Evolutionary conservation across 495 filamentous ascomycete genomes (phyloP).

Genomic region (Podospora sp.): DNA sequence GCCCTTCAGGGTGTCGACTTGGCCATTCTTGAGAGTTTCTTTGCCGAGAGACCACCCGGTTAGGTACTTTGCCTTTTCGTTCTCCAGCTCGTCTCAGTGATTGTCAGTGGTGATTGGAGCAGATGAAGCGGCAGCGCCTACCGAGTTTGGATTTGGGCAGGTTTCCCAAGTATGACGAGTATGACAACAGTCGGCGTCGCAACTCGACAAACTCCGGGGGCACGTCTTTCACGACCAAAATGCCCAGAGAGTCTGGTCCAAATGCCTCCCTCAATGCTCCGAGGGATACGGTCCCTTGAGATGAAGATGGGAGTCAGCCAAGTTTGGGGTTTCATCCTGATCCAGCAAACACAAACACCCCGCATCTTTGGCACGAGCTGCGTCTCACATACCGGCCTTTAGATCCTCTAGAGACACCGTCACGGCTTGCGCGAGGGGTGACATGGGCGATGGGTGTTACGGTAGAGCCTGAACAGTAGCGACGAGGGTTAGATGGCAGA

Average conservation of each 20-base stretch:
- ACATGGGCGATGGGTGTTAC: conserved; percentile 34
- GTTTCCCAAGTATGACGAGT: conserved; percentile 86
- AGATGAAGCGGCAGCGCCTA: conserved; percentile 38
- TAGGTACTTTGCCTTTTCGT: conserved; percentile 62
- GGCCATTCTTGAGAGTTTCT: conserved; percentile 87
- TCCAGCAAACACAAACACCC: not conserved
- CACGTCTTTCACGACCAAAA: conserved; percentile 87
- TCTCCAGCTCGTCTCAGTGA: conserved; percentile 60
- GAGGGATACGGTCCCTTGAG: conserved; percentile 66
- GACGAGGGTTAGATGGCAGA: not conserved
- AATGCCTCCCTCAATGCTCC: conserved; percentile 81
- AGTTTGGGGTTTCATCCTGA: not conserved
- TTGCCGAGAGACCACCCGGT: conserved; percentile 85
- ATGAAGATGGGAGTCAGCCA: not conserved
- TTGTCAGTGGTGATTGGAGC: conserved; percentile 22
- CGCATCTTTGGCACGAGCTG: not conserved
- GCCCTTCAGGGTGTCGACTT: conserved; percentile 90
- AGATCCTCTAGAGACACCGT: conserved; percentile 56
- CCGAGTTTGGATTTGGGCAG: conserved; percentile 73
- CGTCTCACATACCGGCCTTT: conserved; percentile 46
- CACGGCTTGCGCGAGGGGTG: conserved; percentile 49
- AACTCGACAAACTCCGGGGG: conserved; percentile 68
- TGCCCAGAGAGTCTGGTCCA: conserved; percentile 87
- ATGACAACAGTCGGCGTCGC: conserved; percentile 74
- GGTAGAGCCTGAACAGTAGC: not conserved